Base-by-base conservation (phyloP, 176 grass and related monocot species). In the Oryza meridionalis region DNA sequence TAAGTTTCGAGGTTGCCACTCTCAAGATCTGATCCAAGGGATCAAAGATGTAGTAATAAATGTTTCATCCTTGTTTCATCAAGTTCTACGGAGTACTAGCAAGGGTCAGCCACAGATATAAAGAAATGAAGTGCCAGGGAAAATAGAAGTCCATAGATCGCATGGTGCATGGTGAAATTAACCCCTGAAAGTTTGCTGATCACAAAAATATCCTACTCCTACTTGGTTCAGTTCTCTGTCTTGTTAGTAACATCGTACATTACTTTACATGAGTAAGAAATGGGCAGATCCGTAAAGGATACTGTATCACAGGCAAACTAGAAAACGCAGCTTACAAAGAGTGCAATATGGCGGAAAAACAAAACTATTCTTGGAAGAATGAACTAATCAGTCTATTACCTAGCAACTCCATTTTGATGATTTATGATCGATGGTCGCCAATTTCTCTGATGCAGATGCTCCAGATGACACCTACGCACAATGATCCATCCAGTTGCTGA, bases 251-350 rank as follows among this genome's bases (percentile, higher is more conserved):
- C 58, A 83, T 59, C 24, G 62, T 83, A 74, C 68, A 82, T 72
- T 85, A 84, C 21, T 62, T 86, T 90, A 87, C 80, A 90, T 75
- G 35, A 73, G 8, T 13, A 33, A 58, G 31, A 86, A 86, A 51
- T 74, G 79, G 79, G 27, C 17, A 24, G 14, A 46, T 47, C 67
- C 25, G 7, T n/a, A 7, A 37, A 75, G 50, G 3, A 44, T 70
- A 67, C 9, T 19, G 25, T 82, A 43, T 17, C 68, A 82, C 62
- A 46, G 25, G 25, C 55, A 65, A 72, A 73, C 69, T 78, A 82
- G 44, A 70, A 70, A 70, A 69, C 26, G 38, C n/a, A 38, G 19
- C 46, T 61, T 6, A 45, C 38, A 11, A 63, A 14, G 77, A 85
- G n/a, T 73, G 51, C 24, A 50, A 72, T 16, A 17, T 50, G 11